Conservation (phyloP, 2,329 filamentous ascomycete genomes). For the Colletotrichum sp. region DNA sequence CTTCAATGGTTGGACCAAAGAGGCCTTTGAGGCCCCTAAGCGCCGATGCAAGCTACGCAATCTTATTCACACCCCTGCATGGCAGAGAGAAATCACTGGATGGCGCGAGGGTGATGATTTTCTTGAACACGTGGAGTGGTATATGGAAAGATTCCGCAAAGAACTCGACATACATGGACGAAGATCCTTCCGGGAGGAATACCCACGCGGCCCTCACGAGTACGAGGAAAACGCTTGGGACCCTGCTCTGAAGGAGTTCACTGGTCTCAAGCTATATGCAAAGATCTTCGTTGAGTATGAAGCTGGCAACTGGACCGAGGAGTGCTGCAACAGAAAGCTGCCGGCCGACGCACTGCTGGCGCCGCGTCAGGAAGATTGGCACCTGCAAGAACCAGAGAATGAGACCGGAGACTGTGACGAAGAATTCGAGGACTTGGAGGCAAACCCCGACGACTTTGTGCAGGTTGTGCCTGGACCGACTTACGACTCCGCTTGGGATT, state of each 20-base stretch:
- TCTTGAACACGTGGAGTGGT: background rate
- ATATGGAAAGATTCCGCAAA: background rate
- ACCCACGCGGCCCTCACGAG: background rate
- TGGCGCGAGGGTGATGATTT: background rate
- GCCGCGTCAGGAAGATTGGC: background rate
- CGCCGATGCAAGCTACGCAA: background rate
- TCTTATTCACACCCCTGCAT: background rate
- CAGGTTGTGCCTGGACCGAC: background rate
- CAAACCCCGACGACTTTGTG: background rate
- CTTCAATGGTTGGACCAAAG: background rate
- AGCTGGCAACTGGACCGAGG: background rate
- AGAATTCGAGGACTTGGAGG: background rate
- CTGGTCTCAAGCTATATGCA: background rate
- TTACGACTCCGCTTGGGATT: background rate
- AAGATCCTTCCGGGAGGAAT: background rate
- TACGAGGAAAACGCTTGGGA: background rate
- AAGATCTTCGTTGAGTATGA: background rate
- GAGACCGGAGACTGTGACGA: background rate
- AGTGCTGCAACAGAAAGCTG: background rate
- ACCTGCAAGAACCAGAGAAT: background rate
- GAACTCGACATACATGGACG: background rate
- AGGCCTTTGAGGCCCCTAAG: background rate
- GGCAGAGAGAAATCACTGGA: background rate
- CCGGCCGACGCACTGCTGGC: background rate
- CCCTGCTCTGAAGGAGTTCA: background rate